phyloP scores from a whole-genome alignment of 1,284 basidiomycete species.

The Sphagnurus paluster region DNA sequence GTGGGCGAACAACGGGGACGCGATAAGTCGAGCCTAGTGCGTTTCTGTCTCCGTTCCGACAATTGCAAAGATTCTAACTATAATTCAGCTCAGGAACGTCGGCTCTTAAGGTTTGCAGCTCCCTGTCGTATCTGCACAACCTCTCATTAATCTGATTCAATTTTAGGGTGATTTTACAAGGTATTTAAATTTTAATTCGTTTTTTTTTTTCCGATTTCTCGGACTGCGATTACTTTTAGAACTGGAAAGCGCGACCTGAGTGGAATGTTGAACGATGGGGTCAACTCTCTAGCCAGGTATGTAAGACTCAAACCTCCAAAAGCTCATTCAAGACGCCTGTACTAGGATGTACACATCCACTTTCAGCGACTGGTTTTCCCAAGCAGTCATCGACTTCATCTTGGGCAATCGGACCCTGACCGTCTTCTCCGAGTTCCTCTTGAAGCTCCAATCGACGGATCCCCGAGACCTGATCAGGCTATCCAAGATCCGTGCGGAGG shows the following conservation, averaged over 20 bases:
- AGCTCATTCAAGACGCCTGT: conserved; percentile 5
- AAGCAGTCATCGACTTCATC: conserved; percentile 92
- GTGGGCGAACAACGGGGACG: conserved; percentile 96
- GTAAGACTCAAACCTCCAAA: conserved; percentile 2
- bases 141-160: too few relatives aligned
- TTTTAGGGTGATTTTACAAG: conserved; percentile 89
- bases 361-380: conserved; percentile 94
- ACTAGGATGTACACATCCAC: conserved; percentile 80
- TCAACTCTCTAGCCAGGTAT: conserved; percentile 84
- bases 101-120: conserved; percentile 81
- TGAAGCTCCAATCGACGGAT: conserved; percentile 85
- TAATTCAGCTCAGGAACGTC: conserved; percentile 77
- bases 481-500: conserved; percentile 85
- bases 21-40: conserved; percentile 84
- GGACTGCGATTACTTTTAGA: conserved; percentile 46
- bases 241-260: conserved; percentile 92
- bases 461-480: conserved; percentile 86
- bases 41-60: conserved; percentile 27
- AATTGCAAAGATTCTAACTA: conserved; percentile 12
- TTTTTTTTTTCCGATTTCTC: neutral
- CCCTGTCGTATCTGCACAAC: too few relatives aligned
- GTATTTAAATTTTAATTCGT: conserved; percentile 28
- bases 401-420: conserved; percentile 82
- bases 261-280: conserved; percentile 91
- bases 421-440: conserved; percentile 90